Evolutionary conservation across 1,284 basidiomycete species (phyloP).

Genomic region (Wolfiporia cocos): DNA sequence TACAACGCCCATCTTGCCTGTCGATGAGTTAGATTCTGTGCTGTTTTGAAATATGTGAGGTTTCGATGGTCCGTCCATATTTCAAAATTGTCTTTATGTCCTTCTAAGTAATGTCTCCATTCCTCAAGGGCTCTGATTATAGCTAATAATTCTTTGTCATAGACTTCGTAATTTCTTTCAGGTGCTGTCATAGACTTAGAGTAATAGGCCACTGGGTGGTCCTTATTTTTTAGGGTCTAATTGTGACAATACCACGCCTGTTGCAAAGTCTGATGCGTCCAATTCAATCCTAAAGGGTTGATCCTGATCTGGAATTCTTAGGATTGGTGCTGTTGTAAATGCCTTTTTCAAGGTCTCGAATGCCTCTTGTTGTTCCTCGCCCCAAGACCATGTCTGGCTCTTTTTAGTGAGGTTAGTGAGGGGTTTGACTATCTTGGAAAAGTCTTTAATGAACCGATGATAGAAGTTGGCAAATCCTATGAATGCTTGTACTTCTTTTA

Average conservation of each 20-base stretch:
- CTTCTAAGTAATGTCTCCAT: slow-evolving; percentile 18
- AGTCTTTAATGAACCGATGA: slow-evolving; percentile 18
- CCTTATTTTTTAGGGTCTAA: neutral
- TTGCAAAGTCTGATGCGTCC: neutral
- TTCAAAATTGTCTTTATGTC: slow-evolving; percentile 24
- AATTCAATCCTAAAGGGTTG: neutral
- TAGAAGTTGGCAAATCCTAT: too few relatives aligned
- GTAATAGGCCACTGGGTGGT: neutral
- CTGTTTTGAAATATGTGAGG: slow-evolving; percentile 29
- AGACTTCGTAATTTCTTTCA: slow-evolving; percentile 18
- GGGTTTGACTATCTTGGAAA: slow-evolving; percentile 22
- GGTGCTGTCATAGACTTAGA: neutral
- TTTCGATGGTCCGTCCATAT: slow-evolving; percentile 36
- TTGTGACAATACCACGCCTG: neutral
- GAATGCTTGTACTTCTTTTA: too few relatives aligned
- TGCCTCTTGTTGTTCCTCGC: neutral
- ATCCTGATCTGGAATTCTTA: neutral
- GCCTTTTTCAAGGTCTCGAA: neutral
- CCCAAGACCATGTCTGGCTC: neutral
- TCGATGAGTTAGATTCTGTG: slow-evolving; percentile 27
- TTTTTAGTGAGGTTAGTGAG: slow-evolving; percentile 18
- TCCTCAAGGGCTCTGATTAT: slow-evolving; percentile 20
- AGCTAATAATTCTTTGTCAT: slow-evolving; percentile 22
- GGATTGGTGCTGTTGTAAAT: neutral
- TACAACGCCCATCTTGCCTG: slow-evolving; percentile 33